Evolutionary conservation across 202 grass and related monocot species (phyloP).

Genomic region (Dendrocalamus latiflorus): DNA sequence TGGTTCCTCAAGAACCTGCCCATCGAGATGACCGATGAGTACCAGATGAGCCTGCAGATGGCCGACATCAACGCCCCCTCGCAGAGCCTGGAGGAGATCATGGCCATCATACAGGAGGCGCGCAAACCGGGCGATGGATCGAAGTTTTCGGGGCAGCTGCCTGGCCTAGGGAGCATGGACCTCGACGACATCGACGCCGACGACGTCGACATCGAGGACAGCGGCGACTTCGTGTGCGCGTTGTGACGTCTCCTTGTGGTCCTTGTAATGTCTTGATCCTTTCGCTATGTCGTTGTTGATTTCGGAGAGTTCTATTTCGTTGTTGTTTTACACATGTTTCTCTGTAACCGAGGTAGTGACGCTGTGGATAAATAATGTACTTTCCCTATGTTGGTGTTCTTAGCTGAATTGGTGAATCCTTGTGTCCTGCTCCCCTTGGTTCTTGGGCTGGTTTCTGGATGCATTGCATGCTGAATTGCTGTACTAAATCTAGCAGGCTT

Average conservation of each 20-base stretch:
- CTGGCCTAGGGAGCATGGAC: conserved; percentile 79
- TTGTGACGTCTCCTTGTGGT: conserved; percentile 29
- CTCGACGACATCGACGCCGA: conserved; percentile 72
- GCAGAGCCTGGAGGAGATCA: conserved; percentile 72
- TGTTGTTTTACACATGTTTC: too few species aligned
- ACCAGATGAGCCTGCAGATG: conserved; percentile 50
- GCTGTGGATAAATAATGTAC: too few species aligned
- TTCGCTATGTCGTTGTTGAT: background rate
- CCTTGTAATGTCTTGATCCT: conserved; percentile 1
- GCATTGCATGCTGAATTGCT: too few species aligned
- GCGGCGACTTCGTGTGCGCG: conserved; percentile 72
- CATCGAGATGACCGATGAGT: conserved; percentile 85
- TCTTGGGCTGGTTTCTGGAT: too few species aligned
- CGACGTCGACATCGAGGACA: conserved; percentile 75
- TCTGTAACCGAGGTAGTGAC: too few species aligned
- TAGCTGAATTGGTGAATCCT: too few species aligned
- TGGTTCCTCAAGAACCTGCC: conserved; percentile 98
- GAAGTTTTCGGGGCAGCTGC: conserved; percentile 45
- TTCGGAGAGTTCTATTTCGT: too few species aligned
- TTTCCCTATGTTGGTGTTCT: too few species aligned
- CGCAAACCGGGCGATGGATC: conserved; percentile 36
- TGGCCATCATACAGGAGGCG: conserved; percentile 77
- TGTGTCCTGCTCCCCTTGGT: too few species aligned
- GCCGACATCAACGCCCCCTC: conserved; percentile 21
- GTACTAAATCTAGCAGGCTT: too few species aligned